Evolutionary conservation across 345 rosid genomes (phyloP).

Genomic region (Acer negundo): DNA sequence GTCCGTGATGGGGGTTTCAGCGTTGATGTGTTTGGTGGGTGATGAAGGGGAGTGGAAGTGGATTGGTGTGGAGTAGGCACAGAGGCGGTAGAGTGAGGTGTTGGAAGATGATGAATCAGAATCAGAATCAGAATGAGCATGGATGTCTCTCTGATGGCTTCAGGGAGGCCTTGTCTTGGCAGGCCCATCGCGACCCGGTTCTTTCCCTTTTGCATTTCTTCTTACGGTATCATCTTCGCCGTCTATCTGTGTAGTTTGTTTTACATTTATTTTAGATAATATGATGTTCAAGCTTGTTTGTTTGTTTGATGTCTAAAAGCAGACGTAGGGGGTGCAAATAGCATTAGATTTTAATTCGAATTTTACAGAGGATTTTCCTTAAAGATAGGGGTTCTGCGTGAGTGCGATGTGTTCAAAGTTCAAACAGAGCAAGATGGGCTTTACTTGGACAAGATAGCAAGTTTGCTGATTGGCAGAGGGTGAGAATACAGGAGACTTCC

Average conservation of each 20-base stretch:
- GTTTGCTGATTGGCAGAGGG: slow-evolving; percentile 99
- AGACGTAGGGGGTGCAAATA: neutral
- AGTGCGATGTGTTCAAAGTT: slow-evolving; percentile 69
- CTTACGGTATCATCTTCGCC: slow-evolving; percentile 46
- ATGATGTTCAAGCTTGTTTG: too few species aligned
- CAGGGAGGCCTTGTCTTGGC: slow-evolving; percentile 76
- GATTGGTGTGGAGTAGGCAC: slow-evolving; percentile 86
- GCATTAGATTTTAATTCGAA: neutral
- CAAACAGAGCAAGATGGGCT: slow-evolving; percentile 73
- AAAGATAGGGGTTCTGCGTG: slow-evolving; percentile 17
- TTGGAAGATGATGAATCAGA: slow-evolving; percentile 53
- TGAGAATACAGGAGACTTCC: slow-evolving; percentile 96
- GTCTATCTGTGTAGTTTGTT: too few species aligned
- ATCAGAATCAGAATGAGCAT: slow-evolving; percentile 3
- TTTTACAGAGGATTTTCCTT: neutral
- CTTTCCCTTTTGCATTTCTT: slow-evolving; percentile 69
- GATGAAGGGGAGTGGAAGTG: slow-evolving; percentile 58
- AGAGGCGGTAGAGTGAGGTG: slow-evolving; percentile 79
- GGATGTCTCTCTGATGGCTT: slow-evolving; percentile 31
- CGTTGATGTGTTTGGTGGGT: slow-evolving; percentile 68
- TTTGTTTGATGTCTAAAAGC: neutral
- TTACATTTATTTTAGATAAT: too few species aligned
- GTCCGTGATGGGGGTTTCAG: slow-evolving; percentile 46
- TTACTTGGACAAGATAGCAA: slow-evolving; percentile 93
- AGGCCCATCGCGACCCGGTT: slow-evolving; percentile 84